Base-by-base conservation (phyloP, 495 filamentous ascomycete species). In the Neurospora cerealis region DNA sequence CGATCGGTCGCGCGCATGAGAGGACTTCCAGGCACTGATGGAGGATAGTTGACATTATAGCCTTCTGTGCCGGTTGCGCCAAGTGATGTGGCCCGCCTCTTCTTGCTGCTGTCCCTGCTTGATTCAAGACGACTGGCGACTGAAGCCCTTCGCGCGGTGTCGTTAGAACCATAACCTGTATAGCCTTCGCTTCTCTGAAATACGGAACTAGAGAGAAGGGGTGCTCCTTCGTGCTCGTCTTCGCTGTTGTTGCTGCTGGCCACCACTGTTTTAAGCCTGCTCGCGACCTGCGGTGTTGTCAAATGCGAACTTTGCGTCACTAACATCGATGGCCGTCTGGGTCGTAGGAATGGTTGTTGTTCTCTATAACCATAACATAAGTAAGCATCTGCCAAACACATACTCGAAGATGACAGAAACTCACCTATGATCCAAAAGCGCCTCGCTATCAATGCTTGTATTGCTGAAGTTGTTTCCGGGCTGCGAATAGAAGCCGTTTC, bases 31-130 rank as follows among this genome's bases (percentile, higher is more conserved):
- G 96, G 96, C 24, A 97, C 89, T 0, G 96, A 98, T 1, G 96
- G 96, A n/a, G 96, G 96, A 77, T 97, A 97, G 78, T 99, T 99
- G 73, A 98, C 88, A 87, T 97, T 91, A 80, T 94, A 94, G 40
- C 87, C 75, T 37, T 83, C 83, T 39, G 70, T 75, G 13, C 69
- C 54, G 6, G 80, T 74, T 28, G 78, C 74, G 83, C 46, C 83
- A 81, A 75, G 83, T 76, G 78, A 78, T 71, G 48, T 77, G 72
- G 73, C 54, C 17, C 78, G 81, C 62, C 70, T 79, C 75, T 70
- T 83, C 73, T 74, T 83, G 69, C 79, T 82, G 73, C 80, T 83
- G 46, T 78, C 83, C 73, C 73, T 77, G 76, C 79, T 85, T 36
- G 87, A 88, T 37, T 74, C 70, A 37, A 83, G 77, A 39, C 83